phyloP scores from a whole-genome alignment of 108 stramenopile species.

The Cyclotella cryptica region DNA sequence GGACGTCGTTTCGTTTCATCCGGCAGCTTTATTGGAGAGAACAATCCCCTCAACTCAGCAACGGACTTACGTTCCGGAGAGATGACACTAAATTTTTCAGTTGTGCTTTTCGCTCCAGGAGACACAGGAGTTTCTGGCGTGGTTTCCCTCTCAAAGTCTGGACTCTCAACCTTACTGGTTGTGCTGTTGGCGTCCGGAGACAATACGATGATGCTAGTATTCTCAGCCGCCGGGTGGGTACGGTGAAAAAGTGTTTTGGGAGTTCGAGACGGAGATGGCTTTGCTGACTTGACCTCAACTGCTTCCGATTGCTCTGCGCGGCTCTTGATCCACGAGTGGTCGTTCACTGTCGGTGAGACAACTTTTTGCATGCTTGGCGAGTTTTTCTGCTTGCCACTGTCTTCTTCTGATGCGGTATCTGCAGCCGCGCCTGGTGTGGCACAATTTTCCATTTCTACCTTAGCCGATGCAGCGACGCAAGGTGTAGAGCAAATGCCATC shows the following conservation, averaged over 20 bases:
- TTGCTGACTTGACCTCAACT: neutral
- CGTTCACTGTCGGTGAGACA: neutral
- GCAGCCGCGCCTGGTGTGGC: neutral
- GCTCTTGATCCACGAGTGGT: neutral
- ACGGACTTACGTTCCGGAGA: slow-evolving; percentile 24
- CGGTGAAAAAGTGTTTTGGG: neutral
- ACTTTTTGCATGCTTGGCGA: too few species aligned
- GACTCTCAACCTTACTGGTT: too few species aligned
- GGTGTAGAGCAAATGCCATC: neutral
- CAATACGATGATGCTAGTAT: neutral
- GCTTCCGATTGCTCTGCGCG: neutral
- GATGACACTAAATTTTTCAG: neutral
- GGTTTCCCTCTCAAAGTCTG: too few species aligned
- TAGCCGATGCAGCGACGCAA: neutral
- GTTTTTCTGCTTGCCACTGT: too few species aligned
- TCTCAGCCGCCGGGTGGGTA: neutral
- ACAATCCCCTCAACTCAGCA: slow-evolving; percentile 32
- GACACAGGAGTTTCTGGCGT: too few species aligned
- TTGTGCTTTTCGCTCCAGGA: neutral
- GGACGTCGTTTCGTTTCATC: neutral
- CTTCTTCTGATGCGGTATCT: neutral
- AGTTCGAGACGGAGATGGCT: neutral
- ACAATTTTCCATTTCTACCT: neutral
- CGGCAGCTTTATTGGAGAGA: slow-evolving; percentile 29
- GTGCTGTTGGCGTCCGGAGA: too few species aligned